Evolutionary conservation across 192 early-diverging fungal genomes (phyloP).

Genomic region (Kickxella alabastrina): DNA sequence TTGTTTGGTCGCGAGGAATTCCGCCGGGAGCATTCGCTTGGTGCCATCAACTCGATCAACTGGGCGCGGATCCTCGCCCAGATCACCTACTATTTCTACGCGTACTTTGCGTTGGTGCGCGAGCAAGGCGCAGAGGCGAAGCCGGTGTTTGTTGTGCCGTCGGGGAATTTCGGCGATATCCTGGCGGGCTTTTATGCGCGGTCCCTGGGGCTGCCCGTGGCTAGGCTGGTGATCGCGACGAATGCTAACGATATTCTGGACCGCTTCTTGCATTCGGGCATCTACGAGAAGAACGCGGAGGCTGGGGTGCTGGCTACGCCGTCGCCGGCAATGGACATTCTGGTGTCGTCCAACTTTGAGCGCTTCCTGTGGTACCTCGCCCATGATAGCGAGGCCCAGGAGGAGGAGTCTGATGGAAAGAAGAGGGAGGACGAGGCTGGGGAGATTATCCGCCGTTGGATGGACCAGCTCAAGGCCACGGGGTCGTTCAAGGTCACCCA

Average conservation of each 20-base stretch:
- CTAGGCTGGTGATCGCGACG: slow-evolving; percentile 82
- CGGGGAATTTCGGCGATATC: slow-evolving; percentile 97
- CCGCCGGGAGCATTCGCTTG: slow-evolving; percentile 71
- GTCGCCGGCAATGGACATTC: slow-evolving; percentile 97
- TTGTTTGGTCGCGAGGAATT: slow-evolving; percentile 78
- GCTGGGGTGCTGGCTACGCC: slow-evolving; percentile 67
- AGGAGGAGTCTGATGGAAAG: slow-evolving; percentile 16
- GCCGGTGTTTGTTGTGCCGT: slow-evolving; percentile 79
- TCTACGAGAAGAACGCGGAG: slow-evolving; percentile 72
- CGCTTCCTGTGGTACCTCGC: slow-evolving; percentile 91
- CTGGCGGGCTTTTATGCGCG: slow-evolving; percentile 91
- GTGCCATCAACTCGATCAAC: slow-evolving; percentile 98
- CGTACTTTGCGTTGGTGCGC: slow-evolving; percentile 72
- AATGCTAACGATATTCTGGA: slow-evolving; percentile 97
- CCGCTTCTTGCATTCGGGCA: slow-evolving; percentile 82
- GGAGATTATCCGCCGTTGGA: slow-evolving; percentile 63
- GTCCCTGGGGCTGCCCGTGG: slow-evolving; percentile 86
- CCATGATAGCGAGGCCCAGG: slow-evolving; percentile 53
- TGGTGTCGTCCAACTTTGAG: slow-evolving; percentile 97
- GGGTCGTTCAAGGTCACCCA: slow-evolving; percentile 70
- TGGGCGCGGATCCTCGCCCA: slow-evolving; percentile 97
- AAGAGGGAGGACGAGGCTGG: slow-evolving; percentile 55
- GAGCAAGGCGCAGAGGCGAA: background rate
- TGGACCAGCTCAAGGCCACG: slow-evolving; percentile 67
- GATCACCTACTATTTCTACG: slow-evolving; percentile 93